Base-by-base conservation (phyloP, 2,329 filamentous ascomycete genomes). In the Clathrospora elynae region DNA sequence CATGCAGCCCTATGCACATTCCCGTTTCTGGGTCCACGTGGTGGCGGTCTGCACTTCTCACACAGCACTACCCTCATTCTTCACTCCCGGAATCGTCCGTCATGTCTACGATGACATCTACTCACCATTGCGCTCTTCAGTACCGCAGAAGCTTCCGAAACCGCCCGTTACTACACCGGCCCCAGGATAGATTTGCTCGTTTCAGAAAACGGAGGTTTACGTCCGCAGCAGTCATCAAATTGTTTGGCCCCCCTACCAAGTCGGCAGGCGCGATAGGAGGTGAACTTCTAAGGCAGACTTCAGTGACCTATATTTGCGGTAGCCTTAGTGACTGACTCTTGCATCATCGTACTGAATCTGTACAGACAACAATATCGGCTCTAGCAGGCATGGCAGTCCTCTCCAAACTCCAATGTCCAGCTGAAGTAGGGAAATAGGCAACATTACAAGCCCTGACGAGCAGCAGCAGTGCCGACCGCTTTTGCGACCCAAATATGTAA, bases 1-100 rank as follows among this genome's bases (percentile, higher is more conserved):
- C 50, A 46, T 67, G 64, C 64, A 67, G 62, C 64, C 62, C 59
- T 66, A 67, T 62, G 62, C 61, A 53, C 41, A 16, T 40, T 55
- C 60, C 63, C 59, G 62, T 51, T 53, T 42, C 43, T 47, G 41
- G 45, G 30, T 41, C 52, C 61, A 66, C 61, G 62, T 62, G 57
- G 61, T 46, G 36, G 43, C 45, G 44, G 42, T 49, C 53, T 50
- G 48, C 41, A 56, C 57, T 58, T 64, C 59, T 63, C 50, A 66
- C 57, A 42, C 56, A 46, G 44, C 40, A 38, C 36, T 28, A 30
- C 37, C 18, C 19, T 24, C 19, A 20, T 37, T 37, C 18, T 31
- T 23, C 28, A 28, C 26, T 34, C 26, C 25, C 22, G 13, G 22
- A 13, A 35, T 23, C n/a, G 30, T 19, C 39, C 30, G 42, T 29